Base-by-base conservation (phyloP, 306 rosid species). In the Abrus precatorius region DNA sequence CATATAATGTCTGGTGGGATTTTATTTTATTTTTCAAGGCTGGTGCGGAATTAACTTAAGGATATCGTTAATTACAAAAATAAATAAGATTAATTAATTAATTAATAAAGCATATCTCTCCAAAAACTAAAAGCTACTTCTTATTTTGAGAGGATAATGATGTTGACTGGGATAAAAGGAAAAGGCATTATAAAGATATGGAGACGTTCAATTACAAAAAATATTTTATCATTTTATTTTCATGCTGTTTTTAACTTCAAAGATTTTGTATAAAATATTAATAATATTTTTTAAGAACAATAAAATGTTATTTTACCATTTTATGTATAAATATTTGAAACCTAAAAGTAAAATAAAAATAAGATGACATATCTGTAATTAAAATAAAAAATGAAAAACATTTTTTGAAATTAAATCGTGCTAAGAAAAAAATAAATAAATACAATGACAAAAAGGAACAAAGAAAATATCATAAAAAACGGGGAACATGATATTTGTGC, bases 1-100 rank as follows among this genome's bases (percentile, higher is more conserved):
- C 72, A 33, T 14, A 64, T 72, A 13, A 64, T 63, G 54, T 66
- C 55, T 56, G 70, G 76, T 66, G 61, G 60, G 33, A 4, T 36
- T 36, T 36, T 36, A 2, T 34, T 34, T 34, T 34, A 2, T 36
- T 36, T 36, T 36, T 4, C 3, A 36, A 36, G 40, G 40, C 55
- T 56, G 70, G 76, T 66, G 61, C 50, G 33, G 29, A 47, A 80
- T 9, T 68, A 5, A 47, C 7, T 52, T 55, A 10, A 64, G 50
- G 66, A 74, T 56, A 65, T 41, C 33, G 50, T 9, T 36, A 27
- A 20, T 20, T 20, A 20, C 20, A 20, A 20, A 10, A 7, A 9
- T n/a, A 40, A 34, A 32, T 0, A 61, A 61, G 2, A 3, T 2
- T 38, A 52, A 63, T 14, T 33, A 38, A 53, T 14, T 1, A 69